Base-by-base conservation (phyloP, 495 filamentous ascomycete genomes). In the Haplographium delicatum region DNA sequence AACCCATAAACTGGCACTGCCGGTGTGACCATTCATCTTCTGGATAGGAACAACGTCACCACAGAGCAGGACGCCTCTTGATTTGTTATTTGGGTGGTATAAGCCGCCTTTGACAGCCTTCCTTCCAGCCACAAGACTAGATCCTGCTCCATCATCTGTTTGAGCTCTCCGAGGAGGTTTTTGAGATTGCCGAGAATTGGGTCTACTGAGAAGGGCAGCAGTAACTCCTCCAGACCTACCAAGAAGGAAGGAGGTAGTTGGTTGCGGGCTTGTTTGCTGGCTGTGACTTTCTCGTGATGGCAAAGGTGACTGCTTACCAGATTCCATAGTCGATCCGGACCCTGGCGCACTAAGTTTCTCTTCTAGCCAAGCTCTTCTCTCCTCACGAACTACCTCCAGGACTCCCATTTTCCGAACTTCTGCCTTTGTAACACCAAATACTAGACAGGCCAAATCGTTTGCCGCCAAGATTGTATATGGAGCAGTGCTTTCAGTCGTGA, bases 11-110 rank as follows among this genome's bases (percentile, higher is more conserved):
- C 89, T 96, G 28, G 93, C 93, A 28, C 91, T 86, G 1, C 94
- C 93, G 0, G 83, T 89, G 15, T 83, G 77, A 6, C 94, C 94
- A 63, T 98, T 94, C 45, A 91, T 82, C 65, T 97, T 98, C 67
- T 86, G 81, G 52, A 98, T 97, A 0, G 93, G 91, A 3, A 98
- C 91, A 15, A 98, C 94, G 65, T 98, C 93, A 31, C 93, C 93
- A 63, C 93, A 98, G 2, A 98, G 75, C 47, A 98, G 65, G 30
- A 98, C 93, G 3, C 93, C 93, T 50, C 93, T 82, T 38, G 89
- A 93, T 56, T 89, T 89, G 57, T 78, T 83, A 55, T 66, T 76
- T 23, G 74, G 70, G 60, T 89, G 86, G 56, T 70, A 74, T 19
- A 61, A 38, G n/a, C 64, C 67, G 19, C 49, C 60, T 50, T 47